Conservation (phyloP, 2,329 filamentous ascomycete genomes). For the Xylogone sp. region DNA sequence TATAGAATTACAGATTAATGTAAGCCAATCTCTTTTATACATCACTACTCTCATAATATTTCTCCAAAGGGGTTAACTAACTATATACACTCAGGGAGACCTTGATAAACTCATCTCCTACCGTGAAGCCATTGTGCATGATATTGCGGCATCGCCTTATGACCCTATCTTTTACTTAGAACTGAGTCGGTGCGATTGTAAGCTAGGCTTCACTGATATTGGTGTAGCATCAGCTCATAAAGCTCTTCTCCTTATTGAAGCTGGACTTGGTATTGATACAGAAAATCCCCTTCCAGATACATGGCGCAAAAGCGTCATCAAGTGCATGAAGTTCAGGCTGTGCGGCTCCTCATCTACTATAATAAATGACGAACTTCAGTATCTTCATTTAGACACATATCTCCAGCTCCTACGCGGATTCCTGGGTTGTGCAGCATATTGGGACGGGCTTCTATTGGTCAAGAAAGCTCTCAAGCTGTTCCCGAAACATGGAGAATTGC, state of each 20-base stretch:
- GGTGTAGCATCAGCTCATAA: slow-evolving; percentile 13
- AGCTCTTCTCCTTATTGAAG: slow-evolving; percentile 16
- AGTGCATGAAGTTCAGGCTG: neutral
- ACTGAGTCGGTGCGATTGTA: slow-evolving; percentile 8
- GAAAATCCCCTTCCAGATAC: neutral
- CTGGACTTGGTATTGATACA: slow-evolving; percentile 6
- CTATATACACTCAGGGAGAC: slow-evolving; percentile 6
- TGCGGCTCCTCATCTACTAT: neutral
- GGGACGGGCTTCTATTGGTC: slow-evolving; percentile 16
- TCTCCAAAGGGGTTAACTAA: too few relatives aligned
- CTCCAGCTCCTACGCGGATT: slow-evolving; percentile 13
- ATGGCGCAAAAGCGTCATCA: slow-evolving; percentile 5
- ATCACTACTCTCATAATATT: too few relatives aligned
- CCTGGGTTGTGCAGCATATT: slow-evolving; percentile 14
- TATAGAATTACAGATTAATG: slow-evolving; percentile 10
- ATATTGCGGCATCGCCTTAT: slow-evolving; percentile 10
- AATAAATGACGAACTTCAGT: slow-evolving; percentile 13
- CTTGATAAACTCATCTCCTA: slow-evolving; percentile 10
- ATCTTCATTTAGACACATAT: slow-evolving; percentile 9
- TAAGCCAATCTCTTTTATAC: slow-evolving; percentile 2
- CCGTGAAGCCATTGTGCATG: slow-evolving; percentile 7
- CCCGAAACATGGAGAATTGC: slow-evolving; percentile 13
- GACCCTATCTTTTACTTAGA: slow-evolving; percentile 14
- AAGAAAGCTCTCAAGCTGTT: slow-evolving; percentile 14
- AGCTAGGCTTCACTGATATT: slow-evolving; percentile 21